phyloP scores from a whole-genome alignment of 495 filamentous ascomycete species.

The Bathelium albidoporum region DNA sequence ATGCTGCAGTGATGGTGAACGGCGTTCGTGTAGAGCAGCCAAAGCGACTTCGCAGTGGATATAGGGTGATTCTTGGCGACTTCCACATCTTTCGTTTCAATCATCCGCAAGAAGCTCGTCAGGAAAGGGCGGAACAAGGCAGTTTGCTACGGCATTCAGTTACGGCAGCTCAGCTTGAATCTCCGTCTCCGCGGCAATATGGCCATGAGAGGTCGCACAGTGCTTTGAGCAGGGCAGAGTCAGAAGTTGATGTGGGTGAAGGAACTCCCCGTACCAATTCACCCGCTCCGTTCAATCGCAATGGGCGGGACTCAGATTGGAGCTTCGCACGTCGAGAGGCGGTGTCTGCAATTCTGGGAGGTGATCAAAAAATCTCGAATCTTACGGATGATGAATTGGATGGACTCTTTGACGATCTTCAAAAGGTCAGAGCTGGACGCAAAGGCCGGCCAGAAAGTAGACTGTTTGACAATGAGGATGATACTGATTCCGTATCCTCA shows the following conservation, averaged over 20 bases:
- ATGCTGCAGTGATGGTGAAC: conserved; percentile 95
- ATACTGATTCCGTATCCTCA: conserved; percentile 78
- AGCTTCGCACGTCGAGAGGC: conserved; percentile 89
- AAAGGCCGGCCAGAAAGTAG: conserved; percentile 52
- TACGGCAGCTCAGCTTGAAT: conserved; percentile 67
- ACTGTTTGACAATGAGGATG: conserved; percentile 57
- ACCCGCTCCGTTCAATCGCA: conserved; percentile 54
- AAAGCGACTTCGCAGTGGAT: conserved; percentile 77
- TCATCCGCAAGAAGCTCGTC: conserved; percentile 88
- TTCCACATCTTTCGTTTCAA: conserved; percentile 99
- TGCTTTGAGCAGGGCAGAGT: conserved; percentile 53
- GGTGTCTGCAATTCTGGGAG: conserved; percentile 77
- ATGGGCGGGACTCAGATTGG: conserved; percentile 86
- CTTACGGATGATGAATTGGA: conserved; percentile 92
- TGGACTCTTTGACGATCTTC: conserved; percentile 89
- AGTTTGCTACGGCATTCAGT: conserved; percentile 83
- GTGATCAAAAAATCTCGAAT: conserved; percentile 79
- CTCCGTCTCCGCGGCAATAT: conserved; percentile 46
- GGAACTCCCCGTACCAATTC: conserved; percentile 68
- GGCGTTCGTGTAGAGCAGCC: conserved; percentile 76
- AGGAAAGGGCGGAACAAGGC: conserved; percentile 73
- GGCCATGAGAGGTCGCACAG: conserved; percentile 56
- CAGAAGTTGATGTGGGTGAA: conserved; percentile 55
- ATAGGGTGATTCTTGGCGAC: conserved; percentile 90
- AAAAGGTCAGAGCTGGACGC: conserved; percentile 71